Conservation (phyloP, 352 stramenopile species). For the Phytophthora citrophthora region DNA sequence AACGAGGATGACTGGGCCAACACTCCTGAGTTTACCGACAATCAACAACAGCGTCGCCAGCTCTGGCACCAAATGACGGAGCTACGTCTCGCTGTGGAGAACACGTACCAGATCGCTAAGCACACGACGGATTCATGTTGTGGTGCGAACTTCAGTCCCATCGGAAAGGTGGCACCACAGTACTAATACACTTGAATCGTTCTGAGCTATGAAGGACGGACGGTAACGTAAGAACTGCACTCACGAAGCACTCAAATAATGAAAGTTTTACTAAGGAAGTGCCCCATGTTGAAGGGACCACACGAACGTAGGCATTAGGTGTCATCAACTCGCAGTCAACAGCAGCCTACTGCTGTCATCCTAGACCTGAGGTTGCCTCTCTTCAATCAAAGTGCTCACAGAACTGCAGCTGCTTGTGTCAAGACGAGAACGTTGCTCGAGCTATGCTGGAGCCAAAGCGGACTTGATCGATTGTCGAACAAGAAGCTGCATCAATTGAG, state of each 20-base stretch:
- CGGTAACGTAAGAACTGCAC: neutral
- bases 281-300: constrained; percentile 14
- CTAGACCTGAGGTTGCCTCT: too few species aligned
- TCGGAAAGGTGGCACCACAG: constrained; percentile 9
- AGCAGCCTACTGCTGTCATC: neutral
- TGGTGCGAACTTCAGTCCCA: constrained; percentile 23
- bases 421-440: constrained; percentile 21
- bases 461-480: constrained; percentile 41
- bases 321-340: constrained; percentile 1
- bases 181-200: constrained; percentile 12
- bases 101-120: constrained; percentile 52
- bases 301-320: neutral
- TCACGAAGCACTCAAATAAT: constrained; percentile 1
- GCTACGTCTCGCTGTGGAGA: constrained; percentile 49
- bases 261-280: neutral
- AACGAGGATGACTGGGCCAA: constrained; percentile 39
- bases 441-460: neutral
- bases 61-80: constrained; percentile 54
- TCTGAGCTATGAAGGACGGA: constrained; percentile 12
- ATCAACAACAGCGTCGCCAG: constrained; percentile 30
- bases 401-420: constrained; percentile 13
- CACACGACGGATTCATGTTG: constrained; percentile 44
- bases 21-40: constrained; percentile 38
- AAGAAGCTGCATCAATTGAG: constrained; percentile 10
- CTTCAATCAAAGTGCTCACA: constrained; percentile 1